Base-by-base conservation (phyloP, 805 yeast genomes). In the Candida lessepsii region DNA sequence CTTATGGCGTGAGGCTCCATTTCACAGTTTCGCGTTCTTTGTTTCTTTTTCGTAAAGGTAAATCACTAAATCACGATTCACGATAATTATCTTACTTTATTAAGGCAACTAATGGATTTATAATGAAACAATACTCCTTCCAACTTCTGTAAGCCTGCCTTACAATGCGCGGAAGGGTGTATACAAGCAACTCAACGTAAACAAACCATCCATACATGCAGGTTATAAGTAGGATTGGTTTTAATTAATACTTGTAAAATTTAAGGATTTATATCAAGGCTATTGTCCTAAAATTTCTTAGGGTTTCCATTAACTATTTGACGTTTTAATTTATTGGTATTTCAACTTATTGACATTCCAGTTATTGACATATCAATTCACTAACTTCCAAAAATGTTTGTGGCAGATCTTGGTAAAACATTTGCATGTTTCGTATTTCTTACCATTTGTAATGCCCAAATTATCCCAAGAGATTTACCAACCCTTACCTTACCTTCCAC, bases 401-500 rank as follows among this genome's bases (percentile, higher is more conserved):
- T n/a, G n/a, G n/a, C n/a, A n/a, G n/a, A n/a, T n/a, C n/a, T 25
- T 25, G 5, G n/a, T 16, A 28, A 15, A 28, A 28, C 16, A n/a
- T 8, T 28, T 28, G 17, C 17, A 29, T 17, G 4, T 7, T 29
- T 29, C 3, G 4, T 29, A 11, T 18, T 29, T 11, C 4, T 29
- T 9, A 11, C 24, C 9, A 11, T 29, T 18, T 23, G 17, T 10
- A 29, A 19, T 3, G 33, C 24, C 11, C 33, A 29, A n/a, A 9
- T 29, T 3, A 10, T 29, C 3, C 33, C 27, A 4, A 25, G 37
- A 28, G 42, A 41, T 33, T 33, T 43, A 32, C 48, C 50, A 5
- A 31, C 47, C 2, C 35, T 50, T 21, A 27, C 46, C 2, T 32
- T 48, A 16, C 25, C 51, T 16, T 19, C 32, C 5, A 24, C 34